Evolutionary conservation across 148 eudicot species (phyloP), one percentile per base, ranked within the genome.

Genomic region (Rheum nobile): DNA sequence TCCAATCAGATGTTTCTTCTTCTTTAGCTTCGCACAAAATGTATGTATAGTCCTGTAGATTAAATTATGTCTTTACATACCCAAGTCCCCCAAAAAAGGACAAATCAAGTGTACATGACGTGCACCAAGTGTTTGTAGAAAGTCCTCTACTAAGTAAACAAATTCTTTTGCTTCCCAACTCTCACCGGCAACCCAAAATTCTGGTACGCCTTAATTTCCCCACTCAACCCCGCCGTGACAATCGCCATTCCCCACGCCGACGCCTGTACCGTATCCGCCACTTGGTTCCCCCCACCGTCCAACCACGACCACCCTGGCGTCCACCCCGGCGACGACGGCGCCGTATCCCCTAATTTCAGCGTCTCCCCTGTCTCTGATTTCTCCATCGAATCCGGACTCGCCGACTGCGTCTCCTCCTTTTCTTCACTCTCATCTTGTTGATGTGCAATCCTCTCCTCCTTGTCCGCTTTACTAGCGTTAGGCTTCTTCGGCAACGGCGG

Each of bases 201-300:
- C 76, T 89, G 98, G 78, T 86, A 93, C 28, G 92, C 86, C 74
- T 86, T 88, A 48, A 93, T 90, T 78, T 93, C 92, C 6, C 98
- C 98, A 72, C 85, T 73, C 16, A 86, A 86, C 22, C 94, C 89
- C 38, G 98, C 98, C 4, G 96, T 88, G 43, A 90, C 98, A 26
- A 93, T 90, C 69, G 89, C 96, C 86, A 90, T 85, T 48, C 98
- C 94, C 98, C 98, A 93, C 19, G 92, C 96, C 13, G 94, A 21
- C n/a, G 73, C 46, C 29, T 71, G 48, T 8, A 43, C 73, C 19
- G 31, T 43, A 21, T 43, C 50, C 7, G 1, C 13, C 4, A 16
- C 73, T 37, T 39, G 43, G 21, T 31, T 22, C 1, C 73, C 73
- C 9, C 73, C 73, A 10, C 28, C 50, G 17, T 43, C 73, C 48